A percentile compares a stretch with the other conserved stretches of the same genome.
These are phyloP conservation scores for Hypoxylon crocopeplum DNA, from an alignment of 495 filamentous ascomycete genomes.

Conservation along the genomic window DNA sequence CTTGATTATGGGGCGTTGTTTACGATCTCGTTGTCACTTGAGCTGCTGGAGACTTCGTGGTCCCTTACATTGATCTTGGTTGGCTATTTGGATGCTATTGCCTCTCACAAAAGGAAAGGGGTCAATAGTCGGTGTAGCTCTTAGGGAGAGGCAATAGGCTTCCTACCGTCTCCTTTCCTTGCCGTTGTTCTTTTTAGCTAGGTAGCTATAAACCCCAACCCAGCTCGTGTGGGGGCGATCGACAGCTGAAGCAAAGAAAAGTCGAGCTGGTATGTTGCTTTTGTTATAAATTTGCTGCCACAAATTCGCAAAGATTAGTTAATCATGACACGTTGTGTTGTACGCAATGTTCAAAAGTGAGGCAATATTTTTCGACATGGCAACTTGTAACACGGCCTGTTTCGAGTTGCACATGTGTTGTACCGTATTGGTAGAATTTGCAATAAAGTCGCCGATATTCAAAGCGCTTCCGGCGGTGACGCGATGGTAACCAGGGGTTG, in stretches of 20 bases:
- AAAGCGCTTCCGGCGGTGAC: constrained; percentile 23
- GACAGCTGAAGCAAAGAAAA: too few relatives aligned
- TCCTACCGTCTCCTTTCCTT: too few relatives aligned
- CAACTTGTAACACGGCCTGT: constrained; percentile 13
- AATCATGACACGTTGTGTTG: neutral
- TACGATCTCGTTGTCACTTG: constrained; percentile 30
- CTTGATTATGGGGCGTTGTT: constrained; percentile 17
- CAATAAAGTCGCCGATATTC: constrained; percentile 19
- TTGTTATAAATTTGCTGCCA: too few relatives aligned
- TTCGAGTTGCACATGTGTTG: constrained; percentile 14
- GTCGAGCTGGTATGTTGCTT: too few relatives aligned
- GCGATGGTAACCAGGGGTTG: constrained; percentile 1
- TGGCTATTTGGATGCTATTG: constrained; percentile 18
- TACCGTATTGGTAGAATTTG: neutral
- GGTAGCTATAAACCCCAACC: too few relatives aligned
- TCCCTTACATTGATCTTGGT: constrained; percentile 24
- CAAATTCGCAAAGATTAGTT: too few relatives aligned
- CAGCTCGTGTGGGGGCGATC: too few relatives aligned
- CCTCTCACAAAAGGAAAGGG: constrained; percentile 13
- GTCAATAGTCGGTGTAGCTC: constrained; percentile 34
- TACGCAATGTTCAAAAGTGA: neutral
- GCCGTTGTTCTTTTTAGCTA: too few relatives aligned
- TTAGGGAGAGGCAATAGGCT: too few relatives aligned
- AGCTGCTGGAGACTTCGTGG: constrained; percentile 18
- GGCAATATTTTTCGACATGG: neutral